phyloP scores from a whole-genome alignment of 805 yeast genomes.

The Suhomyces sp. region DNA sequence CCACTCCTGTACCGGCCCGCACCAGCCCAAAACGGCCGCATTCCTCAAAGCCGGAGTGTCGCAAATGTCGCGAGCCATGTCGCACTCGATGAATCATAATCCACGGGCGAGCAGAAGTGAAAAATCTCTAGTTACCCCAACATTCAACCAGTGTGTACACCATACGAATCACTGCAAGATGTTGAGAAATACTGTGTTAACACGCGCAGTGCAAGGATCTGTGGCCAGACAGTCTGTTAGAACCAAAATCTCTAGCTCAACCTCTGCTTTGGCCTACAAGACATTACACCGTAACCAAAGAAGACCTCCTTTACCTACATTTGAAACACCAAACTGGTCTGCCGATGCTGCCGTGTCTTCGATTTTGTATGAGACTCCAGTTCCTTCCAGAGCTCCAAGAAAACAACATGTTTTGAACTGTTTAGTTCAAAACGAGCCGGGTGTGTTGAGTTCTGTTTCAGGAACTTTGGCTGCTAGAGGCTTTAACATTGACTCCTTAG shows the following conservation, averaged over 20 bases:
- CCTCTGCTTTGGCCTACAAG: conserved; percentile 93
- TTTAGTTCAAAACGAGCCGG: conserved; percentile 97
- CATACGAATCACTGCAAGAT: not conserved
- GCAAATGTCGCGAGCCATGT: conserved; percentile 3
- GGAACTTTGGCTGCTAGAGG: conserved; percentile 98
- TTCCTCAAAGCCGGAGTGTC: too few species aligned
- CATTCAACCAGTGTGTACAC: not conserved
- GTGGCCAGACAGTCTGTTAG: conserved; percentile 4
- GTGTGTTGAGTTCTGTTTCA: conserved; percentile 89
- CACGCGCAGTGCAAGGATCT: conserved; percentile 1
- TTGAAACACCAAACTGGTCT: conserved; percentile 92
- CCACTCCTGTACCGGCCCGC: conserved; percentile 9
- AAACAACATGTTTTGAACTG: conserved; percentile 93
- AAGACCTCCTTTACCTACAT: conserved; percentile 88
- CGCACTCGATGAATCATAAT: conserved; percentile 7
- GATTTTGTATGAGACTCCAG: conserved; percentile 88
- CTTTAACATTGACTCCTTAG: conserved; percentile 95
- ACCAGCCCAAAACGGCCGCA: too few species aligned
- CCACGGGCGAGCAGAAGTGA: conserved; percentile 3
- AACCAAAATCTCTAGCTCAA: conserved; percentile 54
- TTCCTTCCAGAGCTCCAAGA: conserved; percentile 57
- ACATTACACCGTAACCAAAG: conserved; percentile 81
- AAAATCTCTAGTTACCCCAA: conserved; percentile 8
- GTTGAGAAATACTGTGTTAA: conserved; percentile 5
- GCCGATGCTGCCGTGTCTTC: conserved; percentile 97